A percentile compares a stretch with the other conserved stretches of the same genome.
These are phyloP conservation scores for Colletotrichum simmondsii DNA, from an alignment of 2,329 filamentous ascomycete genomes.

Conservation along the genomic window DNA sequence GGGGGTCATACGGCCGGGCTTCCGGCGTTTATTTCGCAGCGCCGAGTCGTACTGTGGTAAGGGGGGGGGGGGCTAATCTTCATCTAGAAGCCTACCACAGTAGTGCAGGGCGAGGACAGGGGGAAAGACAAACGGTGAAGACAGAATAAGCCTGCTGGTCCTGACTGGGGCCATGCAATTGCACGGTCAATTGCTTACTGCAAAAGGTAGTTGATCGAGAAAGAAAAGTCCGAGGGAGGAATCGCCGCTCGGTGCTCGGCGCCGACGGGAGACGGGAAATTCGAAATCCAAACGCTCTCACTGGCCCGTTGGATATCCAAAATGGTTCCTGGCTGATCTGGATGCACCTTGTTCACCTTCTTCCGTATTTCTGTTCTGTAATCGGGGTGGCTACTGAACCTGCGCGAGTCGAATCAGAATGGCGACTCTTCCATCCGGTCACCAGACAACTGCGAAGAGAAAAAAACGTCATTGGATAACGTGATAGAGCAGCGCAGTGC, in stretches of 20 bases:
- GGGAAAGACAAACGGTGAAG: background rate
- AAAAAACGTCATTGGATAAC: background rate
- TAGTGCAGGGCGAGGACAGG: background rate
- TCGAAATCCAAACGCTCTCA: background rate
- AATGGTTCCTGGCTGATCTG: background rate
- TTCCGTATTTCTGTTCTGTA: background rate
- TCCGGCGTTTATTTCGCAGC: conserved; percentile 9
- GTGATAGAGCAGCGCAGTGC: background rate
- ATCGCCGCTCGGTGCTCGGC: conserved; percentile 20
- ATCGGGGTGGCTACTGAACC: background rate
- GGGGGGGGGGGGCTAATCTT: too few species aligned
- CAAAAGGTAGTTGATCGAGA: background rate
- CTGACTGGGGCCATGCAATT: background rate
- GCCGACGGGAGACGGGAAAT: background rate
- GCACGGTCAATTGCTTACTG: background rate
- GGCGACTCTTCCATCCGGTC: background rate
- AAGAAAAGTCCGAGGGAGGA: background rate
- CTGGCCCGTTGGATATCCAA: background rate
- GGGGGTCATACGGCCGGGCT: background rate
- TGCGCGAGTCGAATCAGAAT: background rate
- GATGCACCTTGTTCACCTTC: background rate
- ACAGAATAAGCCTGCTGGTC: background rate
- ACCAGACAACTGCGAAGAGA: background rate
- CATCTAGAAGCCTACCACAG: background rate
- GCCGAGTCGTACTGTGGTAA: background rate